Base-by-base conservation (phyloP, 176 grass and related monocot genomes). In the Triticum aestivum region DNA sequence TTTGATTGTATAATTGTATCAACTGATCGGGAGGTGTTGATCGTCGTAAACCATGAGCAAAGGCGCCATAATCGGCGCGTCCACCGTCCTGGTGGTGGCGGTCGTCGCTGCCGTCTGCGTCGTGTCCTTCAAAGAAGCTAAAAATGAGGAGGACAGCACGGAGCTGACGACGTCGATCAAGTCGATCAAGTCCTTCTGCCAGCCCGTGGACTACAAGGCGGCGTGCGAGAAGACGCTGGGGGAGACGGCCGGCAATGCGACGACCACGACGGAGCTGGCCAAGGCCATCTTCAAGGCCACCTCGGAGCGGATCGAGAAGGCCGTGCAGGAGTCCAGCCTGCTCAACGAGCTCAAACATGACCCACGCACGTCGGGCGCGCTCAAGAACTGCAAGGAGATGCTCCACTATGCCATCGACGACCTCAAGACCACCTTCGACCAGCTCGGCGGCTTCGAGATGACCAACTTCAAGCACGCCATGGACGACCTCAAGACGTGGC, bases 401-500 rank as follows among this genome's bases (percentile, higher is more conserved):
- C 94, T 98, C 9, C 78, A 91, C 81, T 94, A 95, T 79, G 93
- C 96, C 59, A 23, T 98, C 4, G 91, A 89, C 18, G 96, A 98
- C 63, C 86, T 98, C 30, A 75, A 71, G 69, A 75, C 71, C 1
- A 94, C 96, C 12, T 92, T 96, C 78, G 58, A 89, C 5, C 18
- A 86, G 84, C 85, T 98, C 11, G 88, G 86, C 17, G 86, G 88
- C 4, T 84, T 98, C 69, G 88, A 96, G 29, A 64, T 92, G 83
- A 79, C 62, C 71, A 88, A 89, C 75, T 88, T 98, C 81, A 83
- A 86, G 33, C 30, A 74, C 24, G 88, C 85, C 9, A 69, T 92
- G 6, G 90, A 91, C 65, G 96, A 98, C 86, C 90, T 97, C 90
- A 70, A 74, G 77, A 92, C 92, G 45, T 97, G 94, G 94, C 92